Base-by-base conservation (phyloP, 2,329 filamentous ascomycete species). In the Esteya vermicola region DNA sequence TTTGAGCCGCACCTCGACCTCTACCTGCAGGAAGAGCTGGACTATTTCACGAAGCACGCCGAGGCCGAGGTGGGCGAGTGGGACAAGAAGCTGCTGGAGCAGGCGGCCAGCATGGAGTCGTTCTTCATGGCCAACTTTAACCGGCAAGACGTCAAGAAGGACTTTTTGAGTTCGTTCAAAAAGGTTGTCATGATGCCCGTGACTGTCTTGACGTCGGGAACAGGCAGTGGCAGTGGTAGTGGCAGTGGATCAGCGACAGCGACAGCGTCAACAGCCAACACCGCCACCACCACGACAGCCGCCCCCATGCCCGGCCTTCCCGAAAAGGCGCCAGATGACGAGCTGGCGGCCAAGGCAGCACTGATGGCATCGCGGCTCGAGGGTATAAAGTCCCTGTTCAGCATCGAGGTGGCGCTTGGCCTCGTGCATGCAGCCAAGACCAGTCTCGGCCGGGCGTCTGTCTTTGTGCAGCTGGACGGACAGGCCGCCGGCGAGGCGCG, bases 101-200 rank as follows among this genome's bases (percentile, higher is more conserved):
- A 95, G 59, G 88, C 94, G 49, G 86, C 85, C 14, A 83, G 81
- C 3, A 79, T 84, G 0, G 91, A 98, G 60, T 91, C 84, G 0
- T 93, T 93, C 54, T 91, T 86, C 62, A 95, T 96, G 89, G 82
- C 81, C 20, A 95, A 86, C 55, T 77, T 96, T 53, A 95, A 89
- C 54, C 75, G 91, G 21, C 86, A 93, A 56, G 91, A 86, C 1
- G 91, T 93, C 47, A 98, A 98, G 62, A 85, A 86, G 49, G 91
- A 98, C 56, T 98, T 98, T 52, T 57, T 98, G 45, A 91, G 80
- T 34, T 94, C 88, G 0, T 98, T 98, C 67, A 95, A 86, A 55
- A 96, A 96, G 58, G 91, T 98, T 9, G 84, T 98, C 48, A 95
- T 98, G 88, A 93, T 94, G 78, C 91, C 91, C 3, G 89, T 98